Conservation (phyloP, 2,329 filamentous ascomycete species). For the Talaromyces funiculosus region DNA sequence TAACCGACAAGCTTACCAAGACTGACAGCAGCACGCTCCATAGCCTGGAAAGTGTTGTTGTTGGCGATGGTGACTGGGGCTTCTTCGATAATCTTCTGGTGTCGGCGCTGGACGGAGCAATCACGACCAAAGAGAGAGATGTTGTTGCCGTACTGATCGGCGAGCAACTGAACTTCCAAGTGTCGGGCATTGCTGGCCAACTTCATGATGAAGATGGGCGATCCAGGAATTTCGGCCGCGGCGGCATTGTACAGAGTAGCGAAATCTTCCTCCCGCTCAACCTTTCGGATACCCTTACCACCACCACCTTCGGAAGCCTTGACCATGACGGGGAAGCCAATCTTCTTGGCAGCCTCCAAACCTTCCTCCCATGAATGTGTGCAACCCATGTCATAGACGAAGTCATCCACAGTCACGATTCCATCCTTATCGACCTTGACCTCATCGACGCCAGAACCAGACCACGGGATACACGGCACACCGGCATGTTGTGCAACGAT, state of each 20-base stretch:
- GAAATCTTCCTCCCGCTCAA: constrained; percentile 77
- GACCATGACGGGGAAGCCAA: constrained; percentile 99
- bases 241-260: constrained; percentile 87
- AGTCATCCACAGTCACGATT: constrained; percentile 85
- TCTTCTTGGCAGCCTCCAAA: constrained; percentile 75
- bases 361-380: constrained; percentile 86
- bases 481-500: constrained; percentile 96
- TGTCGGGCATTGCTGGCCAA: constrained; percentile 92
- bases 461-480: constrained; percentile 99
- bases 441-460: constrained; percentile 79
- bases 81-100: constrained; percentile 99
- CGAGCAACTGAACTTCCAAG: constrained; percentile 93
- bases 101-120: constrained; percentile 94
- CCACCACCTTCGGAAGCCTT: constrained; percentile 99
- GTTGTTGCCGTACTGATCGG: constrained; percentile 99
- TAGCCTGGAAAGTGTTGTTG: constrained; percentile 79
- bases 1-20: constrained; percentile 93
- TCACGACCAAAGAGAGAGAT: constrained; percentile 98
- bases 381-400: constrained; percentile 84
- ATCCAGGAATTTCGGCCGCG: constrained; percentile 94
- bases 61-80: constrained; percentile 96
- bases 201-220: constrained; percentile 99
- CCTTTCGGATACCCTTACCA: constrained; percentile 98
- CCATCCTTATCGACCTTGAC: constrained; percentile 73
- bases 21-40: constrained; percentile 95